phyloP scores from a whole-genome alignment of 1,139 yeast genomes.

The Casaregolazyma suthepensis region DNA sequence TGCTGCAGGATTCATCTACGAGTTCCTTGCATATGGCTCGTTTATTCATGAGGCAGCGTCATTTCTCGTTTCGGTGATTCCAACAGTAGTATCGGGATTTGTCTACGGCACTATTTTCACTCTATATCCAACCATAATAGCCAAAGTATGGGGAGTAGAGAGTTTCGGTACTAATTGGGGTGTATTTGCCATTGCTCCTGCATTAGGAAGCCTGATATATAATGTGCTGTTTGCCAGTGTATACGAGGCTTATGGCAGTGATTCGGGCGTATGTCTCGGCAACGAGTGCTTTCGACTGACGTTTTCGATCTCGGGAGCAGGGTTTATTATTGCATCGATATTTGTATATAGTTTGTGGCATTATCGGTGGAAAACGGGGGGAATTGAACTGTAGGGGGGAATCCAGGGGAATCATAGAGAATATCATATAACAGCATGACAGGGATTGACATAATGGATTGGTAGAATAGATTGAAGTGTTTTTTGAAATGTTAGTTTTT shows the following conservation, averaged over 20 bases:
- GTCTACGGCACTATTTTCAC: constrained; percentile 84
- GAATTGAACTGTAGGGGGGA: constrained; percentile 11
- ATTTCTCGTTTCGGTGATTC: constrained; percentile 29
- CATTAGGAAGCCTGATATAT: constrained; percentile 67
- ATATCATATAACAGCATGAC: too few species aligned
- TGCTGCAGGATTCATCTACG: constrained; percentile 24
- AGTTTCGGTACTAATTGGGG: constrained; percentile 95
- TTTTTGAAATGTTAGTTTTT: too few species aligned
- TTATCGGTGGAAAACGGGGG: constrained; percentile 17
- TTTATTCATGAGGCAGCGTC: constrained; percentile 34
- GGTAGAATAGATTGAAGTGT: too few species aligned
- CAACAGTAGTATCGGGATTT: constrained; percentile 57
- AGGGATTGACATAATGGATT: too few species aligned
- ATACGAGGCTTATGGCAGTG: constrained; percentile 40
- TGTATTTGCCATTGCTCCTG: constrained; percentile 83
- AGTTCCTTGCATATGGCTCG: constrained; percentile 15
- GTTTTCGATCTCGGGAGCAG: constrained; percentile 21
- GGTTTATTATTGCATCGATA: constrained; percentile 19
- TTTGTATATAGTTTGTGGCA: constrained; percentile 18
- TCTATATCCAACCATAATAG: constrained; percentile 72
- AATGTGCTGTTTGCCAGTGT: constrained; percentile 67
- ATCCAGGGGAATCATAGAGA: too few species aligned
- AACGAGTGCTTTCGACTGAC: constrained; percentile 23
- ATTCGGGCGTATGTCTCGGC: constrained; percentile 18
- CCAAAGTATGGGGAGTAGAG: constrained; percentile 84